Conservation (phyloP, 345 rosid genomes). For the Moricandia moricandioides region DNA sequence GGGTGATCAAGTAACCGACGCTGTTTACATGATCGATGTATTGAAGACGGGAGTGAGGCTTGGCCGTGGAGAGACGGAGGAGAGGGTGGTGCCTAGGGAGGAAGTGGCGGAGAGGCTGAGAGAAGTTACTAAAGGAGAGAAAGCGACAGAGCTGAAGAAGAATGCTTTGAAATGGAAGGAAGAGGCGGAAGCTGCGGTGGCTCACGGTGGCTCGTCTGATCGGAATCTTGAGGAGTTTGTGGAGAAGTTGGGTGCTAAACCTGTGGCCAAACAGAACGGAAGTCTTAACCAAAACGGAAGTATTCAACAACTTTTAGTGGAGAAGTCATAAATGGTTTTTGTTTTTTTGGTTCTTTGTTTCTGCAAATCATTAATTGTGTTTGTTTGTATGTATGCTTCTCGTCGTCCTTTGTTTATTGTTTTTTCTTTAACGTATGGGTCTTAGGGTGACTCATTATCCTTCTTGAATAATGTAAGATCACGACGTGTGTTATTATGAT, state of each 20-base stretch:
- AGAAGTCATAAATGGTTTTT: neutral
- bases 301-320: neutral
- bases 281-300: slow-evolving; percentile 15
- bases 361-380: slow-evolving; percentile 2
- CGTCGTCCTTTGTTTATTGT: neutral
- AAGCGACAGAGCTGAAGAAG: slow-evolving; percentile 52
- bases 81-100: slow-evolving; percentile 52
- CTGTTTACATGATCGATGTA: slow-evolving; percentile 61
- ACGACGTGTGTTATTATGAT: neutral
- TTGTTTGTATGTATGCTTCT: neutral
- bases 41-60: slow-evolving; percentile 63
- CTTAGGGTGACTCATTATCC: neutral
- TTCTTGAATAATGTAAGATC: slow-evolving; percentile 3
- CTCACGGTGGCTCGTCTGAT: slow-evolving; percentile 76
- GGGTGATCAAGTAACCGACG: slow-evolving; percentile 86
- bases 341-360: neutral
- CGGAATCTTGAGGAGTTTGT: slow-evolving; percentile 60
- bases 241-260: slow-evolving; percentile 48
- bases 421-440: slow-evolving; percentile 1
- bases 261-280: slow-evolving; percentile 23
- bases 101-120: slow-evolving; percentile 63
- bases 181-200: slow-evolving; percentile 65
- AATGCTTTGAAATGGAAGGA: slow-evolving; percentile 70
- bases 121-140: slow-evolving; percentile 53
- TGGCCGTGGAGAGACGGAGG: slow-evolving; percentile 63